These are phyloP conservation scores for Ceratocystiopsis minuta DNA, from an alignment of 2,329 filamentous ascomycete species.

Conservation along the genomic window DNA sequence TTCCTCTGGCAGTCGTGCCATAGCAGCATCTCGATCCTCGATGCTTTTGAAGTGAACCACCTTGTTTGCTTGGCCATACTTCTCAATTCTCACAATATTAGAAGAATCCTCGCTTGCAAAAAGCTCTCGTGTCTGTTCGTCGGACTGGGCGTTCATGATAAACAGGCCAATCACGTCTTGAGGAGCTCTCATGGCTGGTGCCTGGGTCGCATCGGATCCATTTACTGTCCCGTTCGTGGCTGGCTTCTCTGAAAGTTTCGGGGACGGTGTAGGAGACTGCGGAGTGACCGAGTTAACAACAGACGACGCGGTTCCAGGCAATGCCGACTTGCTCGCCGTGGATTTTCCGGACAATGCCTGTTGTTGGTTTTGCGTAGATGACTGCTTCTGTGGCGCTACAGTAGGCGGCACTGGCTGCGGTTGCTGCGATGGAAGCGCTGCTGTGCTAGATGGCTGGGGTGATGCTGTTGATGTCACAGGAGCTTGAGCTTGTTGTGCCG, in stretches of 20 bases:
- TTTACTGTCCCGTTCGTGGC: slow-evolving; percentile 35
- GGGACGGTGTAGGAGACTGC: slow-evolving; percentile 16
- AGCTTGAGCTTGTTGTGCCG: slow-evolving; percentile 17
- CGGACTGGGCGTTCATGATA: slow-evolving; percentile 67
- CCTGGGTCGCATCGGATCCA: slow-evolving; percentile 33
- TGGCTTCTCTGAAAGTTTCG: slow-evolving; percentile 40
- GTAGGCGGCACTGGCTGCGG: slow-evolving; percentile 7
- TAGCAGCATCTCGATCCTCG: slow-evolving; percentile 65
- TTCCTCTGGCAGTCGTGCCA: slow-evolving; percentile 57
- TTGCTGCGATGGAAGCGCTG: slow-evolving; percentile 1
- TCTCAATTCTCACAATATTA: slow-evolving; percentile 66
- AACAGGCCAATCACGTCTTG: slow-evolving; percentile 72
- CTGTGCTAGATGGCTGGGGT: slow-evolving; percentile 9
- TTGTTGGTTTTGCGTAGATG: slow-evolving; percentile 19
- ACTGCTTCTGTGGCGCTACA: slow-evolving; percentile 16
- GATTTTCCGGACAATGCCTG: slow-evolving; percentile 5
- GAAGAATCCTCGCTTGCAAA: slow-evolving; percentile 67
- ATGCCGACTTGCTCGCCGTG: slow-evolving; percentile 15
- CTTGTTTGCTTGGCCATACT: slow-evolving; percentile 62
- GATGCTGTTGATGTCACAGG: slow-evolving; percentile 18
- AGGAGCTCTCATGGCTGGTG: slow-evolving; percentile 25
- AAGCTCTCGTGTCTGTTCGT: slow-evolving; percentile 65
- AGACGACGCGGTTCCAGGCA: no score
- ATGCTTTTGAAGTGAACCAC: slow-evolving; percentile 68
- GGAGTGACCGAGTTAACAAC: no score